These are phyloP conservation scores for Russula ochroleuca DNA, from an alignment of 768 basidiomycete genomes.

Conservation along the genomic window DNA sequence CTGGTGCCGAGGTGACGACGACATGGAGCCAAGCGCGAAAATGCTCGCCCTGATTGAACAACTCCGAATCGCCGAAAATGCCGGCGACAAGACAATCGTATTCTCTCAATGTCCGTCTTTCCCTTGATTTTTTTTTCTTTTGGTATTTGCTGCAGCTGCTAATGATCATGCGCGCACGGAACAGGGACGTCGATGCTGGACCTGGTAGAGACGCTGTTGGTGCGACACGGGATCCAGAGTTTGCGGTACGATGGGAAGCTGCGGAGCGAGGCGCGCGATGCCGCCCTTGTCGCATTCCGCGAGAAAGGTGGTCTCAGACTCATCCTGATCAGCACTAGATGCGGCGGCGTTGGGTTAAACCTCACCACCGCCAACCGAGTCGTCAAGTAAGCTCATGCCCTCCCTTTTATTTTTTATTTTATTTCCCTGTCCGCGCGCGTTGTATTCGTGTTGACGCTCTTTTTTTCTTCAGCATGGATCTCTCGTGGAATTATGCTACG, in stretches of 20 bases:
- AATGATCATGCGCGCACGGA: background rate
- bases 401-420: background rate
- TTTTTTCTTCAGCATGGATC: conserved; percentile 50
- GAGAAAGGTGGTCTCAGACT: conserved; percentile 52
- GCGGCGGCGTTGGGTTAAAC: conserved; percentile 66
- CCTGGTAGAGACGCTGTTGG: conserved; percentile 55
- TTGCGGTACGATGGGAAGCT: conserved; percentile 69
- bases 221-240: conserved; percentile 52
- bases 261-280: conserved; percentile 50
- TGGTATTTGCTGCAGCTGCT: background rate
- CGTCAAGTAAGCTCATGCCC: conserved; percentile 45
- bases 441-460: background rate
- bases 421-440: background rate
- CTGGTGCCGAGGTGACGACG: conserved; percentile 57
- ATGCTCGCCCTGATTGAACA: conserved; percentile 55
- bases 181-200: conserved; percentile 73
- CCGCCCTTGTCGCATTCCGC: conserved; percentile 51
- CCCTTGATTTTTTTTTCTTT: background rate
- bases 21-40: conserved; percentile 64
- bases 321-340: conserved; percentile 64
- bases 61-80: conserved; percentile 54
- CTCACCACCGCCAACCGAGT: conserved; percentile 65
- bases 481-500: conserved; percentile 70
- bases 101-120: conserved; percentile 60
- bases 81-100: conserved; percentile 65